These are phyloP conservation scores for Aspergillus steynii DNA, from an alignment of 495 filamentous ascomycete genomes.

Conservation along the genomic window DNA sequence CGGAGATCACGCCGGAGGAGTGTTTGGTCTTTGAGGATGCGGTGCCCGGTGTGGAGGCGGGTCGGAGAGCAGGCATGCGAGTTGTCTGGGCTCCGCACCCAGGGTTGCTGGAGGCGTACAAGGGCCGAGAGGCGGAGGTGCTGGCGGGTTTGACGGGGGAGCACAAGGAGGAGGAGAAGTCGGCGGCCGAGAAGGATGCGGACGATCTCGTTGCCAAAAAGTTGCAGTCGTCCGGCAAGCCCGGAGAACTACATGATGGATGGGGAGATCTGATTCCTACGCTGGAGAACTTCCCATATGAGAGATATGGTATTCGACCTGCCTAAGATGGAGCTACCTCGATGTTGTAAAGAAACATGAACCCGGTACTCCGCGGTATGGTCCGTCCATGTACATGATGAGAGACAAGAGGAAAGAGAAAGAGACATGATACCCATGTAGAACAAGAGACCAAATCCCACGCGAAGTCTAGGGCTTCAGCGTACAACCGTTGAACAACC, in stretches of 20 bases:
- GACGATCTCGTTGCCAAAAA: constrained; percentile 43
- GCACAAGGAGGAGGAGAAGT: constrained; percentile 57
- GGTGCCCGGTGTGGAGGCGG: constrained; percentile 89
- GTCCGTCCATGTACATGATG: constrained; percentile 3
- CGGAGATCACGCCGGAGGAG: constrained; percentile 75
- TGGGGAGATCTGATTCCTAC: constrained; percentile 64
- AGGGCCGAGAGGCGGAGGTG: constrained; percentile 75
- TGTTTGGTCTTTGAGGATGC: constrained; percentile 97
- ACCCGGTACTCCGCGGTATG: not conserved
- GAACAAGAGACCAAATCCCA: not conserved
- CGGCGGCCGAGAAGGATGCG: constrained; percentile 43
- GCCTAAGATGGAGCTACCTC: constrained; percentile 3
- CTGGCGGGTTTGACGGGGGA: constrained; percentile 78
- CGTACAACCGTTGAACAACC: not conserved
- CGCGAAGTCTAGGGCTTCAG: not conserved
- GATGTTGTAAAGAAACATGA: not conserved
- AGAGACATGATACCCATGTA: constrained; percentile 9
- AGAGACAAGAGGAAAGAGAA: not conserved
- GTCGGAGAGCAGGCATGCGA: constrained; percentile 89
- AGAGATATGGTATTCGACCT: constrained; percentile 62
- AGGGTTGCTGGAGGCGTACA: constrained; percentile 71
- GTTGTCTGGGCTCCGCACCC: constrained; percentile 92
- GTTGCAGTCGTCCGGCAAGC: constrained; percentile 45
- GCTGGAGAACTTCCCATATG: constrained; percentile 72
- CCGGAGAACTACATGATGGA: constrained; percentile 65